Percentiles rank a stretch among this genome's conserved stretches.
Evolutionary conservation across 345 rosid genomes (phyloP).

Genomic region (Arabidopsis arenosa): DNA sequence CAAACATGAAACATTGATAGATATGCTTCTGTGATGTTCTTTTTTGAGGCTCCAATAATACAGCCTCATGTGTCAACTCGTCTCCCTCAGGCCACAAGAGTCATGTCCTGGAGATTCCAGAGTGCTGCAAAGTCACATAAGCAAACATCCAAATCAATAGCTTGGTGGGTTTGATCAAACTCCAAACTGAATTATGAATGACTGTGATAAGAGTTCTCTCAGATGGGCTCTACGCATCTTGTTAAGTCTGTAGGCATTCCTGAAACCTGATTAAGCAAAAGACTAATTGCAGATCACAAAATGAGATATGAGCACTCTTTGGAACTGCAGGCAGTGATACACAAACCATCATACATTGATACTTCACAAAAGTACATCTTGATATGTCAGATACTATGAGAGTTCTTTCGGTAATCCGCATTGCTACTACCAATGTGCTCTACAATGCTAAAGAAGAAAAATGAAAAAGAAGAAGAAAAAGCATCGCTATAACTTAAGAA

Average conservation of each 20-base stretch:
- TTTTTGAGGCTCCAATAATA: conserved; percentile 41
- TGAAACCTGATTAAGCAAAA: conserved; percentile 24
- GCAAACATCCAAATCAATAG: conserved; percentile 46
- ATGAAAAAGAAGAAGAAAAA: conserved; percentile 6
- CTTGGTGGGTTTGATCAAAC: conserved; percentile 38
- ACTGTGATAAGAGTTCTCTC: conserved; percentile 1
- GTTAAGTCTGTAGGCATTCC: conserved; percentile 9
- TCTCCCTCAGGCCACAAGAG: conserved; percentile 40
- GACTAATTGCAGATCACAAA: conserved; percentile 24
- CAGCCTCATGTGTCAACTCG: conserved; percentile 42
- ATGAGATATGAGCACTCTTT: conserved; percentile 4
- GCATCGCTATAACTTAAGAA: conserved; percentile 34
- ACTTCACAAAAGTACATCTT: conserved; percentile 47
- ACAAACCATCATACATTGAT: conserved; percentile 47
- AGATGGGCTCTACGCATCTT: neutral
- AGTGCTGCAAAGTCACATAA: conserved; percentile 46
- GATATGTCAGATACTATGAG: conserved; percentile 41
- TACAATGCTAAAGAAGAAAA: conserved; percentile 32
- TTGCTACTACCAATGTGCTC: conserved; percentile 41
- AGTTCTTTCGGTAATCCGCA: conserved; percentile 33
- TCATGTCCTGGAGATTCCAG: conserved; percentile 43
- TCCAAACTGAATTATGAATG: conserved; percentile 34
- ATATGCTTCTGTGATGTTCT: conserved; percentile 37
- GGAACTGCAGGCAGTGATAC: conserved; percentile 29
- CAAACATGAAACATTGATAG: conserved; percentile 41